Conservation (phyloP, 179 eudicot species). For the Beta macrorhiza region DNA sequence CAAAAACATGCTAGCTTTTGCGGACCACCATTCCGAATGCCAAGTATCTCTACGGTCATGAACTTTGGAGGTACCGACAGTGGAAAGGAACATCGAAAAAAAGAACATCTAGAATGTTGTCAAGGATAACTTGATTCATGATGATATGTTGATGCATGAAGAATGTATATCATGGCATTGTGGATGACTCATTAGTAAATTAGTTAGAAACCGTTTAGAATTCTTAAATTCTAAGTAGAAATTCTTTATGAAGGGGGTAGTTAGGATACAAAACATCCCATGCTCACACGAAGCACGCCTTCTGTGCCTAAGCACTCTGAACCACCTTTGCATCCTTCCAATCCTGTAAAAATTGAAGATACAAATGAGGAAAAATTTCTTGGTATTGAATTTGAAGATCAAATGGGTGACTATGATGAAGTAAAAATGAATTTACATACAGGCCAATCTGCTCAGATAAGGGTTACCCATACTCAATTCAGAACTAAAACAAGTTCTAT, state of each 20-base stretch:
- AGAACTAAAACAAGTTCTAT: neutral
- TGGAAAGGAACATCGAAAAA: slow-evolving; percentile 56
- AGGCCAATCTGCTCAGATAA: neutral
- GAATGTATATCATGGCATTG: neutral
- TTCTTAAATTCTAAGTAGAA: neutral
- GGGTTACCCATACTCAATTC: neutral
- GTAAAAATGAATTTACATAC: neutral
- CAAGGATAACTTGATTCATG: slow-evolving; percentile 31
- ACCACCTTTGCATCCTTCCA: slow-evolving; percentile 56
- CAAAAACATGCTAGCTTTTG: slow-evolving; percentile 49
- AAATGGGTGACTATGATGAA: neutral
- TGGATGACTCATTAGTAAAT: too few species aligned
- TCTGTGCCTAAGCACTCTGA: slow-evolving; percentile 65
- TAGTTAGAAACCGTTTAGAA: too few species aligned
- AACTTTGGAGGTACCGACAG: slow-evolving; percentile 57
- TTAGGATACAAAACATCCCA: slow-evolving; percentile 86
- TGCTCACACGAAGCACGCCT: slow-evolving; percentile 78
- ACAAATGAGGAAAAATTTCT: neutral
- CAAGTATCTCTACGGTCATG: slow-evolving; percentile 46
- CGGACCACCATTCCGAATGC: slow-evolving; percentile 74
- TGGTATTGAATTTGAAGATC: neutral
- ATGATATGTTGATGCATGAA: neutral
- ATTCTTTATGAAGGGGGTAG: neutral
- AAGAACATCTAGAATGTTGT: slow-evolving; percentile 53
- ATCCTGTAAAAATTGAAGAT: slow-evolving; percentile 36